Base-by-base conservation (phyloP, 192 early-diverging fungal genomes). In the Pilaira anomala region DNA sequence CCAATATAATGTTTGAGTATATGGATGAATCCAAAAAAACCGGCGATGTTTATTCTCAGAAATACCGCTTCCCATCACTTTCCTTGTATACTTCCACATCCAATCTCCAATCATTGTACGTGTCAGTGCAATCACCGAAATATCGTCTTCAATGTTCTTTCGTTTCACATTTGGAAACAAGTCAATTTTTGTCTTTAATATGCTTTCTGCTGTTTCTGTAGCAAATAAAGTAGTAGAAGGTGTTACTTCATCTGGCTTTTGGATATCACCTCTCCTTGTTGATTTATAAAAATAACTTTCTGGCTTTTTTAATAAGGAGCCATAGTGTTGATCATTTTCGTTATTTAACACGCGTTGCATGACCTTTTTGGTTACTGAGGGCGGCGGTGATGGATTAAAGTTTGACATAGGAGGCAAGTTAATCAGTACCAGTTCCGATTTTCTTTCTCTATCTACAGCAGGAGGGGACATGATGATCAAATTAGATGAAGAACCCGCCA, bases 1-100 rank as follows among this genome's bases (percentile, higher is more conserved):
- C 90, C 90, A 92, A 64, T 92, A 87, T 52, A 92, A 70, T 25
- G 86, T 87, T 60, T 85, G 85, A 21, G 88, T 87, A 44, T 90
- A 92, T 21, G 90, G 90, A 52, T 90, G 88, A 26, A 92, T 80
- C 90, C 90, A 92, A 46, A 92, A 89, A 78, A 83, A 92, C 12
- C 90, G 81, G 60, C 77, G 54, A 51, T 92, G 87, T 11, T 82
- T 75, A 39, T 83, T 81, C 62, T 88, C 90, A 18, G 77, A 81
- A 21, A 78, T 73, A 54, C 78, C 77, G 28, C 62, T 66, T 0
- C 74, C 76, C 39, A 81, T 76, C 44, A 59, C 74, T 33, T 79
- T 72, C 6, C 85, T 75, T 21, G 88, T 90, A 59, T 84, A 89
- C 72, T 92, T 92, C 77, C 75, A 82, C 71, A 92, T 73, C 63